Percentiles rank a stretch among this genome's conserved stretches.
These are phyloP conservation scores for Malassezia vespertilionis DNA, from an alignment of 1,284 basidiomycete species.

Conservation along the genomic window DNA sequence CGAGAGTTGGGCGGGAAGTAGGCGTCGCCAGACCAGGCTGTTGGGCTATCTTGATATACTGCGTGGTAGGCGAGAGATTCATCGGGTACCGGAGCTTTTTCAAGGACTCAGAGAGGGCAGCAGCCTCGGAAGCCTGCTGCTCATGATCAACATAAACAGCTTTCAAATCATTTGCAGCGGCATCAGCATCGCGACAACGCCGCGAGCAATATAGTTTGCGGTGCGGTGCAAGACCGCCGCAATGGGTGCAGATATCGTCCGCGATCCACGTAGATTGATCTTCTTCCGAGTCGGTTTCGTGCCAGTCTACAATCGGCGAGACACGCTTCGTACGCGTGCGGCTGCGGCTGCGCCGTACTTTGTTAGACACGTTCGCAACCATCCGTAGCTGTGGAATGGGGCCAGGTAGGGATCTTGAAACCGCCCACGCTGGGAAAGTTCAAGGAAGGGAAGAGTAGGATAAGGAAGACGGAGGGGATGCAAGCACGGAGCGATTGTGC, in stretches of 20 bases:
- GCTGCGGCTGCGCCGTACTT: not conserved
- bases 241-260: slow-evolving; percentile 15
- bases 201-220: slow-evolving; percentile 17
- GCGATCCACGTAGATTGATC: slow-evolving; percentile 17
- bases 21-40: too few relatives aligned
- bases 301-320: not conserved
- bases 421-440: too few relatives aligned
- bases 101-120: not conserved
- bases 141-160: too few relatives aligned
- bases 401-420: too few relatives aligned
- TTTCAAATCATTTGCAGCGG: too few relatives aligned
- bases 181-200: slow-evolving; percentile 12
- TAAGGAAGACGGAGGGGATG: too few relatives aligned
- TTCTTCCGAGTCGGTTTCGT: not conserved
- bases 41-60: too few relatives aligned
- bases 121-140: not conserved
- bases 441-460: too few relatives aligned
- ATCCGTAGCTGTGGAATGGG: too few relatives aligned
- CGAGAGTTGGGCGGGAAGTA: not conserved
- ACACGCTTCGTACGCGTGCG: not conserved
- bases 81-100: slow-evolving; percentile 11
- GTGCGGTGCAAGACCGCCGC: slow-evolving; percentile 13
- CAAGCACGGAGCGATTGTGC: too few relatives aligned
- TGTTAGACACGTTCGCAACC: too few relatives aligned
- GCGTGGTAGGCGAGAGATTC: slow-evolving; percentile 9